Evolutionary conservation across 1,284 basidiomycete species (phyloP).

Genomic region (Anthracocystis setariae): DNA sequence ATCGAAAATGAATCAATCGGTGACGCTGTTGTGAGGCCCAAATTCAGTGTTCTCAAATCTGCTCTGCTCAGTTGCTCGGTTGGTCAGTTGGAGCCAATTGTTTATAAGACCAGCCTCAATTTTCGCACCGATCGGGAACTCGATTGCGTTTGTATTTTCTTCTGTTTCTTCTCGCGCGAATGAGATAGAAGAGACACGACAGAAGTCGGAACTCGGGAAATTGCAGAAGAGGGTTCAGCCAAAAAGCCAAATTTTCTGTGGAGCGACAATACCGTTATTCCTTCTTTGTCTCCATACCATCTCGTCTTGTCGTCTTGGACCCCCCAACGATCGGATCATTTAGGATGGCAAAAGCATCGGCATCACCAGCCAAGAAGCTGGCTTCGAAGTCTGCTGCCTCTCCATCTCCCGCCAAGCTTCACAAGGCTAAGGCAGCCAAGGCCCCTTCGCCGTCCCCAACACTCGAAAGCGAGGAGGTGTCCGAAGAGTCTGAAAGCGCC

Average conservation of each 20-base stretch:
- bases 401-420: slow-evolving; percentile 9
- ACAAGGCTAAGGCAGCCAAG: slow-evolving; percentile 13
- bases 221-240: slow-evolving; percentile 7
- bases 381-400: slow-evolving; percentile 13
- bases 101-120: neutral
- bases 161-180: slow-evolving; percentile 15
- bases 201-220: slow-evolving; percentile 11
- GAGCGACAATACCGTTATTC: neutral
- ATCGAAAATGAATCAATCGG: neutral
- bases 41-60: neutral
- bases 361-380: slow-evolving; percentile 19
- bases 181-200: neutral
- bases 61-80: neutral
- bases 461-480: slow-evolving; percentile 5
- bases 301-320: neutral
- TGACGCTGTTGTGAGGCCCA: neutral
- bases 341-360: slow-evolving; percentile 18
- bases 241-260: slow-evolving; percentile 1
- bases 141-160: neutral
- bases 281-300: neutral
- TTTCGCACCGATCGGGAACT: slow-evolving; percentile 7
- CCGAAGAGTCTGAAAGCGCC: slow-evolving; percentile 6
- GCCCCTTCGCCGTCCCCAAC: slow-evolving; percentile 7
- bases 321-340: neutral
- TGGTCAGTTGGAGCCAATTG: no score